Evolutionary conservation across 2,329 filamentous ascomycete genomes (phyloP).

Genomic region (Aspergillus pseudoglaucus): DNA sequence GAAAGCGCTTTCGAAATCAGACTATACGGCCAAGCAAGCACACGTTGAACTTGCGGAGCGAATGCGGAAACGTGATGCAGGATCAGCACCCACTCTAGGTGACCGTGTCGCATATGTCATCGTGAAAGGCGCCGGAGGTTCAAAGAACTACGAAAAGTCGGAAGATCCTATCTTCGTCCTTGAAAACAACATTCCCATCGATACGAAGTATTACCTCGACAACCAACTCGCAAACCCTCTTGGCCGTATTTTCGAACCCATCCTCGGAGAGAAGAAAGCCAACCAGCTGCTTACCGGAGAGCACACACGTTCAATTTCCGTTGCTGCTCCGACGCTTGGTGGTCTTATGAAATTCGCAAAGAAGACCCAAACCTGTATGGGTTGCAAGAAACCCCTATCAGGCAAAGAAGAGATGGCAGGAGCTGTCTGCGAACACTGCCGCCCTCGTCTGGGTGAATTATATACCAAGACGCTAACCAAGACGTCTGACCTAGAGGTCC

Average conservation of each 20-base stretch:
- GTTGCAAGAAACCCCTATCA: slow-evolving; percentile 91
- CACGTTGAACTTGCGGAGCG: slow-evolving; percentile 92
- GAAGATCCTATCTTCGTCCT: slow-evolving; percentile 96
- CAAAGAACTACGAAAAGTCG: slow-evolving; percentile 94
- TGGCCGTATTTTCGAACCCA: slow-evolving; percentile 93
- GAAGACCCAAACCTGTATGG: slow-evolving; percentile 97
- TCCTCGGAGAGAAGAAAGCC: slow-evolving; percentile 87
- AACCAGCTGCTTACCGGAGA: slow-evolving; percentile 80
- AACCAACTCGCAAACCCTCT: slow-evolving; percentile 96
- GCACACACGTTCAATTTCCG: slow-evolving; percentile 89
- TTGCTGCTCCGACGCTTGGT: slow-evolving; percentile 83
- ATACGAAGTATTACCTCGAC: slow-evolving; percentile 97
- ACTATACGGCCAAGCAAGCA: slow-evolving; percentile 87
- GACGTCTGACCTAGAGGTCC: slow-evolving; percentile 84
- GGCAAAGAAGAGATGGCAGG: slow-evolving; percentile 72
- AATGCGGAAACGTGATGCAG: slow-evolving; percentile 94
- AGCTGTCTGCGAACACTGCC: slow-evolving; percentile 82
- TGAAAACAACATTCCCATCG: slow-evolving; percentile 95
- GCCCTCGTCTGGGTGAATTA: slow-evolving; percentile 77
- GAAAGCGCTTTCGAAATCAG: slow-evolving; percentile 85
- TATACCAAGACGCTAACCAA: slow-evolving; percentile 87
- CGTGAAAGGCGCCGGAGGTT: slow-evolving; percentile 79
- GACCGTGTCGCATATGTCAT: slow-evolving; percentile 99
- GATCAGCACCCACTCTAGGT: slow-evolving; percentile 84
- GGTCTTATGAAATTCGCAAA: slow-evolving; percentile 98